A percentile compares a stretch with the other conserved stretches of the same genome.
Conservation (phyloP, 345 rosid genomes). For the Zanthoxylum bungeanum region DNA sequence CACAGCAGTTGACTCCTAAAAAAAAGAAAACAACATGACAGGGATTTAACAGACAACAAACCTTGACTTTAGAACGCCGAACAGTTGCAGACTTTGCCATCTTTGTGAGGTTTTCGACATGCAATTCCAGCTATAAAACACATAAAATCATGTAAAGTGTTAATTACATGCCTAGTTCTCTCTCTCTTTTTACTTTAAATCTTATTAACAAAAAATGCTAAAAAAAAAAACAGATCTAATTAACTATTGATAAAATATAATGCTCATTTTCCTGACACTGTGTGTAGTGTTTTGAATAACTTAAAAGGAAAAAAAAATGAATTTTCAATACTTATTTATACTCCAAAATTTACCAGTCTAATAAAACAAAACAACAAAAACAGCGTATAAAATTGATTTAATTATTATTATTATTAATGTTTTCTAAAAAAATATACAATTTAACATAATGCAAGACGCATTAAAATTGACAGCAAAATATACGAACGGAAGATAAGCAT, state of each 20-base stretch:
- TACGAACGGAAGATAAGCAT: not conserved
- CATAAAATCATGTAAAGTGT: not conserved
- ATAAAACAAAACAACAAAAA: not conserved
- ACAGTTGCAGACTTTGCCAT: slow-evolving; percentile 49
- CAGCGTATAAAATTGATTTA: not conserved
- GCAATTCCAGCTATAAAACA: slow-evolving; percentile 51
- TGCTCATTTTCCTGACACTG: not conserved
- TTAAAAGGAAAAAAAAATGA: not conserved
- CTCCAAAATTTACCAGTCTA: not conserved
- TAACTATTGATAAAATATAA: not conserved
- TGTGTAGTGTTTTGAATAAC: not conserved
- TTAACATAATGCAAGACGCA: not conserved
- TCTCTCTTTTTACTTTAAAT: too few species aligned
- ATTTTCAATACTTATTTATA: not conserved
- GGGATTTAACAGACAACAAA: slow-evolving; percentile 17
- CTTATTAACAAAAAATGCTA: too few species aligned
- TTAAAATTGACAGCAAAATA: not conserved
- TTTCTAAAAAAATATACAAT: not conserved
- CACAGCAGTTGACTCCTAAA: not conserved
- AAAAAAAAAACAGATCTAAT: not conserved
- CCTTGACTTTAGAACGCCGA: slow-evolving; percentile 81
- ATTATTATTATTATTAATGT: not conserved
- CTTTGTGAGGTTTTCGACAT: slow-evolving; percentile 47
- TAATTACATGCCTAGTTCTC: too few species aligned
- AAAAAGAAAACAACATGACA: too few species aligned